Evolutionary conservation across 192 early-diverging fungal species (phyloP).

Genomic region (Dissophora ornata): DNA sequence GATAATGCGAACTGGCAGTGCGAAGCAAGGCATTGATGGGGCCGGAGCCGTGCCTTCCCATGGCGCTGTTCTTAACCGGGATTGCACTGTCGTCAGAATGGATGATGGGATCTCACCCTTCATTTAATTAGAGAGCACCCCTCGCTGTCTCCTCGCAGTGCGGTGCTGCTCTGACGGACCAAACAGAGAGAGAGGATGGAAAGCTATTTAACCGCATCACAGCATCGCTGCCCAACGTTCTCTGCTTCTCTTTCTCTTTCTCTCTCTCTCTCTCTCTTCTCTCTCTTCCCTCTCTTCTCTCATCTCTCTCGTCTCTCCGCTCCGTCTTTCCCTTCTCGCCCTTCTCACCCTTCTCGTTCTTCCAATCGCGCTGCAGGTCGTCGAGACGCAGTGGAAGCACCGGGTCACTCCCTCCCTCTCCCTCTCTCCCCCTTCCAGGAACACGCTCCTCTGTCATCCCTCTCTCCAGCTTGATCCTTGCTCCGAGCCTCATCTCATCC

Average conservation of each 20-base stretch:
- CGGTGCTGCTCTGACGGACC: too few species aligned
- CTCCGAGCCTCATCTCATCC: background rate
- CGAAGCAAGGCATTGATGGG: too few species aligned
- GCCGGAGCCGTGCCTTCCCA: too few species aligned
- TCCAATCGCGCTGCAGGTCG: background rate
- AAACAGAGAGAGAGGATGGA: too few species aligned
- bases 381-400: too few species aligned
- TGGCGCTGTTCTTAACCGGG: too few species aligned
- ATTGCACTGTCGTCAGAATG: too few species aligned
- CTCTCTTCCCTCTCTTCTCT: background rate
- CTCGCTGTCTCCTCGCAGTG: too few species aligned
- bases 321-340: background rate
- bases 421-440: background rate
- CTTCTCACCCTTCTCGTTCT: background rate
- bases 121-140: too few species aligned
- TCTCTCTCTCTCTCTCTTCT: constrained; percentile 1
- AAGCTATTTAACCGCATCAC: too few species aligned
- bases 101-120: too few species aligned
- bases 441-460: background rate
- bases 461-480: background rate
- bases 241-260: constrained; percentile 9
- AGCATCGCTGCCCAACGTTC: background rate
- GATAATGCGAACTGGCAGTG: too few species aligned
- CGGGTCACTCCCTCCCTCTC: background rate
- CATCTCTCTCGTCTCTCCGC: background rate